Base-by-base conservation (phyloP, 2,329 filamentous ascomycete species). In the Phoma sp. region DNA sequence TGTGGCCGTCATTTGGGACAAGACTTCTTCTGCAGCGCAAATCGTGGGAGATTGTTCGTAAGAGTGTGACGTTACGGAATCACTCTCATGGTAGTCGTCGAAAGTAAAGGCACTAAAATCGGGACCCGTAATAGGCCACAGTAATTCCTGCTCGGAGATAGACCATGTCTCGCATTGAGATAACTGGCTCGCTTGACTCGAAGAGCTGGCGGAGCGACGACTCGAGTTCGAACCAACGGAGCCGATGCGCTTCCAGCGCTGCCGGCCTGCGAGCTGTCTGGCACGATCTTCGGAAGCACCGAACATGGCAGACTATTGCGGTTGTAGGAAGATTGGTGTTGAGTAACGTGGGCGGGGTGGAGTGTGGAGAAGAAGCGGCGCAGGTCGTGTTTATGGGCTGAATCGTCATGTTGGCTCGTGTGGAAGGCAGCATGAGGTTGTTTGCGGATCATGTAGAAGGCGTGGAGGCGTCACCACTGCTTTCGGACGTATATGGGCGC, bases 201-300 rank as follows among this genome's bases (percentile, higher is more conserved):
- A 57, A 35, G 61, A 53, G 38, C 50, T 60, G 44, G 46, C 36
- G 23, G 64, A 64, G 36, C 55, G 59, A 51, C 50, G 55, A 40
- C 54, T 62, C 8, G 54, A 47, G 23, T 54, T 45, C 10, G 68
- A 67, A 50, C 45, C 59, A 29, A 35, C 49, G 8, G 66, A 72
- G 40, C 48, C 54, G 45, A 66, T 58, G 7, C 70, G 63, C 9
- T 65, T 59, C 56, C 61, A 67, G 43, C 69, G 62, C 44, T 62
- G 62, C 29, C 69, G 67, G 23, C 63, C 69, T n/a, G 70, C 70
- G 37, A 72, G 69, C 54, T 70, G 69, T 55, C 67, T 66, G 32
- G 71, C 71, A 43, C 70, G 65, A 38, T 74, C 70, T 41, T 74
- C 66, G 8, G 66, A 69, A 11, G 68, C 61, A 7, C 71, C 71